A percentile compares a stretch with the other conserved stretches of the same genome.
These are phyloP conservation scores for Colletotrichum tamarilloi DNA, from an alignment of 2,329 filamentous ascomycete species.

Conservation along the genomic window DNA sequence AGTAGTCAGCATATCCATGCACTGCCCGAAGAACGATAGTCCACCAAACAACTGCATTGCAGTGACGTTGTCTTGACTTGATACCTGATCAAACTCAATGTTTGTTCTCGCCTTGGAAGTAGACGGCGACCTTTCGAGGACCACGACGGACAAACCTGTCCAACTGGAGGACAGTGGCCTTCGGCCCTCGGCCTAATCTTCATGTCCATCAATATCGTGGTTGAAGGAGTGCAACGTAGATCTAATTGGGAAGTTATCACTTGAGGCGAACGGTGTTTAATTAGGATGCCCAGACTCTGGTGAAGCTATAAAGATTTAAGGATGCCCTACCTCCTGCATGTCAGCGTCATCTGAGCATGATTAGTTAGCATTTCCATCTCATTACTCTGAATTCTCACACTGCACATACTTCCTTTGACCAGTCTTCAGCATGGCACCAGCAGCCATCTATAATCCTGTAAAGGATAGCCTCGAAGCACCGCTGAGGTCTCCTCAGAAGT, in stretches of 20 bases:
- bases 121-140: neutral
- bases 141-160: neutral
- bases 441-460: neutral
- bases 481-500: neutral
- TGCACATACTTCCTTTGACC: neutral
- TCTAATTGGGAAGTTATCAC: neutral
- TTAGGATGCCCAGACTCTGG: neutral
- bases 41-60: neutral
- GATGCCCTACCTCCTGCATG: neutral
- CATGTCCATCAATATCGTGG: neutral
- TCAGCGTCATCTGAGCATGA: neutral
- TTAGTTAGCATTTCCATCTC: neutral
- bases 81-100: neutral
- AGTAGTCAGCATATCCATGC: neutral
- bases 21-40: neutral
- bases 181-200: neutral
- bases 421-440: conserved; percentile 8
- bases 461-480: neutral
- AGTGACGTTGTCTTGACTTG: neutral
- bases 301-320: neutral
- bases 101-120: neutral
- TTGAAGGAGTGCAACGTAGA: neutral
- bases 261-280: neutral
- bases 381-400: neutral
- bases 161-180: neutral